Percentiles rank a stretch among this genome's conserved stretches.
Conservation (phyloP, 805 yeast species). For the Saccharomycopsis schoenii region DNA sequence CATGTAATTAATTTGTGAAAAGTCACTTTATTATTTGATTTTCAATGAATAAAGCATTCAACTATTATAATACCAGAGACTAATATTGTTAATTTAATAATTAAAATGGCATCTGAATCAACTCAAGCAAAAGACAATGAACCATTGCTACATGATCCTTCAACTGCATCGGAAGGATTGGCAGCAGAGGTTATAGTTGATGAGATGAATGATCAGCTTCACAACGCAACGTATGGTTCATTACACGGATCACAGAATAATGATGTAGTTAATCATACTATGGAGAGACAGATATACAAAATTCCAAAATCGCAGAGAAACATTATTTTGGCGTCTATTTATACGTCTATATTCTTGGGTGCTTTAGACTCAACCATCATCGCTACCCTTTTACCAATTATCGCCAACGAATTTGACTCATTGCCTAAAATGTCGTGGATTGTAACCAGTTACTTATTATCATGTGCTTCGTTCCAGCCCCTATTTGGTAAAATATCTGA, state of each 20-base stretch:
- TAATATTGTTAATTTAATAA: too few species aligned
- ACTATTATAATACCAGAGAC: too few species aligned
- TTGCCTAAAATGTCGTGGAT: slow-evolving; percentile 53
- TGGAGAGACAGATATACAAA: neutral
- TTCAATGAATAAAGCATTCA: neutral
- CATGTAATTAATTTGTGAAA: too few species aligned
- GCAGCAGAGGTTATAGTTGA: neutral
- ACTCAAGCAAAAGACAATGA: neutral
- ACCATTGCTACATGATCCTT: neutral
- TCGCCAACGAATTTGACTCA: slow-evolving; percentile 49
- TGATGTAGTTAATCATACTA: neutral
- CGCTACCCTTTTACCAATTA: slow-evolving; percentile 46
- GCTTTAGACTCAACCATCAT: slow-evolving; percentile 54
- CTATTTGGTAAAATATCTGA: slow-evolving; percentile 64
- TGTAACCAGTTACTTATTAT: slow-evolving; percentile 58
- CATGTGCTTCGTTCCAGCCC: slow-evolving; percentile 68
- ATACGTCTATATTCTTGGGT: slow-evolving; percentile 40
- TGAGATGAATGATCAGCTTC: neutral
- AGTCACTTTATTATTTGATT: neutral
- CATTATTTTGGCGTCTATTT: slow-evolving; percentile 25
- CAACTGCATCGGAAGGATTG: neutral
- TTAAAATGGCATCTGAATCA: neutral
- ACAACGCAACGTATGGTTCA: neutral
- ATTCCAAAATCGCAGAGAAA: neutral
- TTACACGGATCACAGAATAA: neutral